phyloP scores from a whole-genome alignment of 2,329 filamentous ascomycete species.

The Sporothrix luriei region DNA sequence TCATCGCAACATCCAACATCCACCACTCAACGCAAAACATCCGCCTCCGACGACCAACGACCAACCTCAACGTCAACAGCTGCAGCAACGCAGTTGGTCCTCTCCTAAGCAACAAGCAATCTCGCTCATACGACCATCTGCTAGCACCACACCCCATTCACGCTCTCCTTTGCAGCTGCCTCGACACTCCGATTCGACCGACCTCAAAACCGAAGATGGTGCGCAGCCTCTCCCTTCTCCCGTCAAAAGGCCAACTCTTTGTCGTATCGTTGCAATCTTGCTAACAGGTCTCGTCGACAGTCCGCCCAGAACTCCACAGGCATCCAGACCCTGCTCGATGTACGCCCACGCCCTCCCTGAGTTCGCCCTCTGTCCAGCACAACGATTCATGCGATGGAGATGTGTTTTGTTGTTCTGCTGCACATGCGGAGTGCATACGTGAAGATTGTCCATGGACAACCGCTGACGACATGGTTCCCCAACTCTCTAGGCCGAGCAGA shows the following conservation, averaged over 20 bases:
- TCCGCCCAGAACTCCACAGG: constrained; percentile 97
- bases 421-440: background rate
- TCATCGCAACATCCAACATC: background rate
- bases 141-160: background rate
- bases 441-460: background rate
- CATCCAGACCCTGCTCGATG: constrained; percentile 98
- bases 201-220: constrained; percentile 19
- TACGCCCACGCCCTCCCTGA: constrained; percentile 59
- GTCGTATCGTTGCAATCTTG: background rate
- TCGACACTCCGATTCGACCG: background rate
- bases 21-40: background rate
- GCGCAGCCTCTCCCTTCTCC: background rate
- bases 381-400: background rate
- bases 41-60: background rate
- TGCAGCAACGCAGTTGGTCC: background rate
- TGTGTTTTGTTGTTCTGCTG: background rate
- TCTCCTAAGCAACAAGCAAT: background rate
- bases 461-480: background rate
- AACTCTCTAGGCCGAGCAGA: constrained; percentile 78
- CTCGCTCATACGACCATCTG: background rate
- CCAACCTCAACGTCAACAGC: background rate
- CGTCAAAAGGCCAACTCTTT: background rate
- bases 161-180: background rate
- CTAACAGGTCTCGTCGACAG: constrained; percentile 50
- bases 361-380: background rate